These are phyloP conservation scores for Claviceps sp. DNA, from an alignment of 2,329 filamentous ascomycete species.

Conservation along the genomic window DNA sequence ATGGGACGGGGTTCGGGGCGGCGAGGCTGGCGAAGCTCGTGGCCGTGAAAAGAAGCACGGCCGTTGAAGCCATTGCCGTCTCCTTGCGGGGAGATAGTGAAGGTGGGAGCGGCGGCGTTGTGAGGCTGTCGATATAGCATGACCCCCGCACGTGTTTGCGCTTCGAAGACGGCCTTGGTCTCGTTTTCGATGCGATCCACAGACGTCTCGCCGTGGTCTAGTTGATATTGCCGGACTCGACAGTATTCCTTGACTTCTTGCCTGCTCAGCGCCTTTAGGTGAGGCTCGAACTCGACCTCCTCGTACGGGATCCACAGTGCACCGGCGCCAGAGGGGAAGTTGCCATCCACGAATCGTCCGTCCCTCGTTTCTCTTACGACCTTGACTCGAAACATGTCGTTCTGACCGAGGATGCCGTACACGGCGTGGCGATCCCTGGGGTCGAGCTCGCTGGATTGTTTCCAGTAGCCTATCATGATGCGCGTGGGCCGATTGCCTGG, in stretches of 20 bases:
- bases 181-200: constrained; percentile 38
- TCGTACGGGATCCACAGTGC: constrained; percentile 51
- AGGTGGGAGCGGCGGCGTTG: constrained; percentile 10
- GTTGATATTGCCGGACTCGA: constrained; percentile 44
- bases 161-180: constrained; percentile 35
- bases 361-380: constrained; percentile 46
- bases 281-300: constrained; percentile 44
- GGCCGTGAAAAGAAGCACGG: constrained; percentile 15
- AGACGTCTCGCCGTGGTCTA: constrained; percentile 38
- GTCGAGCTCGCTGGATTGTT: constrained; percentile 33
- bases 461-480: constrained; percentile 48
- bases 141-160: constrained; percentile 29
- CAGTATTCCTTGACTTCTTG: constrained; percentile 51
- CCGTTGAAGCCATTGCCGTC: constrained; percentile 6
- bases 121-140: constrained; percentile 13
- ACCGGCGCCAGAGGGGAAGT: constrained; percentile 46
- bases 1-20: constrained; percentile 22
- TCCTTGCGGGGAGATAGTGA: constrained; percentile 12
- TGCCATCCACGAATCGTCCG: constrained; percentile 42
- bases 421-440: constrained; percentile 45
- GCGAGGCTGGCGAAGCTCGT: constrained; percentile 30
- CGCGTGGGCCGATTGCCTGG: constrained; percentile 41
- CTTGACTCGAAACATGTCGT: constrained; percentile 53
- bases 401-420: constrained; percentile 47
- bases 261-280: constrained; percentile 36